phyloP scores from a whole-genome alignment of 23 red algal species.

The Gracilaria gracilis region DNA sequence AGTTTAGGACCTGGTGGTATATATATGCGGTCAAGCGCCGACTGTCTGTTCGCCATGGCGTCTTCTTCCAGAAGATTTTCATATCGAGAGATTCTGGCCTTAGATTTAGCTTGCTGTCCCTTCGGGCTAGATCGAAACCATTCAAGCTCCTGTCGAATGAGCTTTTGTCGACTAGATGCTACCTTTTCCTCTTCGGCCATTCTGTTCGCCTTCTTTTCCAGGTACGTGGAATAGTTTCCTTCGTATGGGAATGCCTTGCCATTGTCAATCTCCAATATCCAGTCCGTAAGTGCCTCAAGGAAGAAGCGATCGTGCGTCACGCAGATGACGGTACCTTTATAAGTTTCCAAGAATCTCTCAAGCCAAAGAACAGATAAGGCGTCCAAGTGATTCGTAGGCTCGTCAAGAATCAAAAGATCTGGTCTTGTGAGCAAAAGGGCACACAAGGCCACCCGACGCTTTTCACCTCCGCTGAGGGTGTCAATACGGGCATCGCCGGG shows the following conservation, averaged over 20 bases:
- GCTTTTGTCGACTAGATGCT: conserved; percentile 53
- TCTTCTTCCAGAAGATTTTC: conserved; percentile 75
- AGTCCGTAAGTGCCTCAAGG: conserved; percentile 86
- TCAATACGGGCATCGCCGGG: conserved; percentile 78
- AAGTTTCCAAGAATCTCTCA: conserved; percentile 88
- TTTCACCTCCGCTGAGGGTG: conserved; percentile 86
- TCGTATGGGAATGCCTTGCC: conserved; percentile 84
- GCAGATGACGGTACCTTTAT: conserved; percentile 71
- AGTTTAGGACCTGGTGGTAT: conserved; percentile 85
- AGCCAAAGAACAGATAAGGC: conserved; percentile 90
- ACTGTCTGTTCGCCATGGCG: conserved; percentile 19
- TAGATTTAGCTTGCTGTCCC: conserved; percentile 82
- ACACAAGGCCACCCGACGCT: conserved; percentile 83
- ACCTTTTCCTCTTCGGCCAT: conserved; percentile 86
- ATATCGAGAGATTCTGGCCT: conserved; percentile 81
- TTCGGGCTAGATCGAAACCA: conserved; percentile 86
- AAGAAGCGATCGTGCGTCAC: conserved; percentile 85
- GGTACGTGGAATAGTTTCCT: conserved; percentile 91
- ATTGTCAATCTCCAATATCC: conserved; percentile 92
- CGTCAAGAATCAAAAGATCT: conserved; percentile 89
- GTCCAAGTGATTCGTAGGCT: conserved; percentile 71
- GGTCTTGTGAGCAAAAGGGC: conserved; percentile 80
- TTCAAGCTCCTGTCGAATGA: conserved; percentile 84
- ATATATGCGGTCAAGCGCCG: conserved; percentile 70
- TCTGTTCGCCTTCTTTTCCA: conserved; percentile 81